These are phyloP conservation scores for Globisporangium parvum DNA, from an alignment of 352 stramenopile species.

Conservation along the genomic window DNA sequence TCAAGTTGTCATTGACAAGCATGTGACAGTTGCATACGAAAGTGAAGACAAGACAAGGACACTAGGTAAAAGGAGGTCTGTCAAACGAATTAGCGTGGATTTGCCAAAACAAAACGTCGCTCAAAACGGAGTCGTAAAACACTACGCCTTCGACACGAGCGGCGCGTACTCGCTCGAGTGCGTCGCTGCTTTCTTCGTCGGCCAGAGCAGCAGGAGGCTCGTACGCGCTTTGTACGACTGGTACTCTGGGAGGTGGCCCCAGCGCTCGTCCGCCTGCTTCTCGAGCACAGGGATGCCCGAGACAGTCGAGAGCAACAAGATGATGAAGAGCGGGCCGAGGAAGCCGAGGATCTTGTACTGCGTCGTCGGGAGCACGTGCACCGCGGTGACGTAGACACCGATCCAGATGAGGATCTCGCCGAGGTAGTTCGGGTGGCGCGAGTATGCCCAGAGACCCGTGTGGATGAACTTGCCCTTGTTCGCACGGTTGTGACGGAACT, in stretches of 20 bases:
- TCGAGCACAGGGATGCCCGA: constrained; percentile 76
- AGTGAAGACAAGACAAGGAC: too few relatives aligned
- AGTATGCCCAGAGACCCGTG: constrained; percentile 76
- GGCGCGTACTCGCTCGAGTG: constrained; percentile 12
- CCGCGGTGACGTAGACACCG: constrained; percentile 40
- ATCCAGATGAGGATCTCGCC: constrained; percentile 89
- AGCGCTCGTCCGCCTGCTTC: constrained; percentile 59
- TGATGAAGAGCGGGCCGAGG: constrained; percentile 59
- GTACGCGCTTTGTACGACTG: constrained; percentile 67
- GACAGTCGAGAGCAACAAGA: constrained; percentile 48
- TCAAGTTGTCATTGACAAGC: too few relatives aligned
- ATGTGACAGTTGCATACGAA: too few relatives aligned
- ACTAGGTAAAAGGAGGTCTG: too few relatives aligned
- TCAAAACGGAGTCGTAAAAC: neutral
- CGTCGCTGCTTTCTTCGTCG: constrained; percentile 10
- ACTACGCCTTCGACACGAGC: constrained; percentile 16
- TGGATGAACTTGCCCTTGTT: constrained; percentile 83
- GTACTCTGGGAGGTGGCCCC: constrained; percentile 50
- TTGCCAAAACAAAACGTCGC: neutral
- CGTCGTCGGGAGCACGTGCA: constrained; percentile 38
- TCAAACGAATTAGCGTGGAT: too few relatives aligned
- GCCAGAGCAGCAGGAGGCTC: constrained; percentile 40
- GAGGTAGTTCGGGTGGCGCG: constrained; percentile 90
- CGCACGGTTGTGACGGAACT: constrained; percentile 49
- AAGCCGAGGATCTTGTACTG: constrained; percentile 33